phyloP scores from a whole-genome alignment of 805 yeast genomes.

The Wickerhamiella slavikovae region DNA sequence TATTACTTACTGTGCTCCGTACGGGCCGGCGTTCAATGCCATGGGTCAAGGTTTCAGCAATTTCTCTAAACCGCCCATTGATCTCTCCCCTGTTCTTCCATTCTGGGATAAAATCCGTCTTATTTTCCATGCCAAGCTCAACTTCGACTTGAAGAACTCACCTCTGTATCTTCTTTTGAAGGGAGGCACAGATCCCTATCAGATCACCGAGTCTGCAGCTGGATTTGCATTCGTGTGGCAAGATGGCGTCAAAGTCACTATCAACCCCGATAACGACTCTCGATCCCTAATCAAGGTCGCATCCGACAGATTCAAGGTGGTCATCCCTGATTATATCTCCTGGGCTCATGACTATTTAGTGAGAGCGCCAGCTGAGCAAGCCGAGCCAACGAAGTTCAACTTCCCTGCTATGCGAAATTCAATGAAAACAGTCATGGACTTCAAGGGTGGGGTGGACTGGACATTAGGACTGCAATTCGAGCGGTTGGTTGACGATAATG shows the following conservation, averaged over 20 bases:
- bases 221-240: constrained; percentile 65
- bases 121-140: constrained; percentile 51
- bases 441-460: constrained; percentile 60
- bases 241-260: constrained; percentile 33
- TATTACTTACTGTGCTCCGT: constrained; percentile 69
- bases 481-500: constrained; percentile 25
- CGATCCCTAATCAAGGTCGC: constrained; percentile 40
- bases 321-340: constrained; percentile 56
- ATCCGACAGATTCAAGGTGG: constrained; percentile 43
- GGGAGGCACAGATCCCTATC: constrained; percentile 66
- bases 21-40: constrained; percentile 69
- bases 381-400: constrained; percentile 8
- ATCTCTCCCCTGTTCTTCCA: constrained; percentile 68
- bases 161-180: constrained; percentile 25
- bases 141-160: constrained; percentile 29
- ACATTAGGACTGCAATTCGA: constrained; percentile 56
- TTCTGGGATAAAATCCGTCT: constrained; percentile 82
- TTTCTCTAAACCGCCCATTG: constrained; percentile 77
- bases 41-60: constrained; percentile 58
- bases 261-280: constrained; percentile 53
- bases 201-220: constrained; percentile 39
- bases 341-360: constrained; percentile 15
- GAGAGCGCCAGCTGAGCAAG: constrained; percentile 15
- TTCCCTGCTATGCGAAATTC: constrained; percentile 12
- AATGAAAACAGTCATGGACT: constrained; percentile 33